Conservation (phyloP, 139 green algal genomes). For the Klebsormidium nitens region DNA sequence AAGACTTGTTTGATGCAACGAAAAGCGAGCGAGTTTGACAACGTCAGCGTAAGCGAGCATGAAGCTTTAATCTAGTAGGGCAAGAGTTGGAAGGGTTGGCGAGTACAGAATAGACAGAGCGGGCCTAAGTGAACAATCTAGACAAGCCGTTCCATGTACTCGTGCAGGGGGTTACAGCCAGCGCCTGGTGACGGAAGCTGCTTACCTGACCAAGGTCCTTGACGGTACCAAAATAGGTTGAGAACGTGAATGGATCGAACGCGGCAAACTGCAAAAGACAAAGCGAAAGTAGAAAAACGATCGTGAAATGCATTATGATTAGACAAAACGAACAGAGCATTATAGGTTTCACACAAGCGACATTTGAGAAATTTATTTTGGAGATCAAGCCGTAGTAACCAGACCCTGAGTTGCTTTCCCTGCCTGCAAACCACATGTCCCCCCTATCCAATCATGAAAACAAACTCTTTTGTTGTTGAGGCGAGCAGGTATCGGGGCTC, state of each 20-base stretch:
- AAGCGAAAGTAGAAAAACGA: background rate
- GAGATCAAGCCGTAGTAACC: background rate
- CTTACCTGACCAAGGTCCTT: constrained; percentile 25
- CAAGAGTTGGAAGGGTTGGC: background rate
- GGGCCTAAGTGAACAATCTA: background rate
- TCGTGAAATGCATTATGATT: background rate
- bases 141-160: background rate
- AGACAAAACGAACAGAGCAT: background rate
- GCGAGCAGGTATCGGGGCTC: too few species aligned
- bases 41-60: too few species aligned
- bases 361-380: background rate
- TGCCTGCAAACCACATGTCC: too few species aligned
- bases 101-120: background rate
- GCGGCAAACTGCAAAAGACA: constrained; percentile 20
- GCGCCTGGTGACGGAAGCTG: too few species aligned
- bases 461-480: too few species aligned
- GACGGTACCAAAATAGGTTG: constrained; percentile 24
- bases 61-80: too few species aligned
- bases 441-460: too few species aligned
- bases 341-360: background rate
- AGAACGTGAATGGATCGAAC: constrained; percentile 31
- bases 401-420: background rate
- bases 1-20: too few species aligned
- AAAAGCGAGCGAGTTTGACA: too few species aligned
- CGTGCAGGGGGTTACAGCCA: background rate